Conservation (phyloP, 1,284 basidiomycete species). For the Farysia itapuensis region DNA sequence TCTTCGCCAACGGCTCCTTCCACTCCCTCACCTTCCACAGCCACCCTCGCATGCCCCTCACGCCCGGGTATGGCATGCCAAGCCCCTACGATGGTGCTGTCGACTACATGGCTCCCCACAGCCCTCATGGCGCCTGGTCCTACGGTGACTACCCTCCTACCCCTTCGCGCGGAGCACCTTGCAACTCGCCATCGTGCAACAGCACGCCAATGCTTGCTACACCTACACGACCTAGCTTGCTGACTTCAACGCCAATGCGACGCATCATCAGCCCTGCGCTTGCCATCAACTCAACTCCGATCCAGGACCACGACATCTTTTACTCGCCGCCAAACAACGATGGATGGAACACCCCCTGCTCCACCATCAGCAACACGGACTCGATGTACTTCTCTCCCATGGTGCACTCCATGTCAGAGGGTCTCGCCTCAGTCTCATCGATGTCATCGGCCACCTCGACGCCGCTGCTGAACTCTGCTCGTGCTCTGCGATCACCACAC, state of each 20-base stretch:
- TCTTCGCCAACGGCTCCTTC: slow-evolving; percentile 38
- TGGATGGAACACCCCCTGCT: slow-evolving; percentile 31
- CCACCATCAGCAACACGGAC: slow-evolving; percentile 32
- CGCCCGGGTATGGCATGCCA: slow-evolving; percentile 25
- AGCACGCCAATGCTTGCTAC: slow-evolving; percentile 29
- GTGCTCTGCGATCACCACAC: slow-evolving; percentile 28
- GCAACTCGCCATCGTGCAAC: slow-evolving; percentile 21
- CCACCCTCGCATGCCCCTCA: slow-evolving; percentile 30
- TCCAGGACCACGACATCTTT: slow-evolving; percentile 38
- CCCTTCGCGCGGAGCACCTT: slow-evolving; percentile 26
- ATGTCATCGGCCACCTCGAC: slow-evolving; percentile 35
- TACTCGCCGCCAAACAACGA: slow-evolving; percentile 33
- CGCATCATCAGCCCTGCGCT: slow-evolving; percentile 40
- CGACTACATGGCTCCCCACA: slow-evolving; percentile 30
- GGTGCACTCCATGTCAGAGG: slow-evolving; percentile 31
- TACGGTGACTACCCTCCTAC: slow-evolving; percentile 38
- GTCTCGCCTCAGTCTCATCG: slow-evolving; percentile 14
- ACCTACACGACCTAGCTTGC: slow-evolving; percentile 19
- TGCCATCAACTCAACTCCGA: slow-evolving; percentile 34
- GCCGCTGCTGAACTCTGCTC: slow-evolving; percentile 26
- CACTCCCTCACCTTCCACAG: slow-evolving; percentile 44
- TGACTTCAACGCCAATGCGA: slow-evolving; percentile 35
- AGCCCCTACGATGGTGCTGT: slow-evolving; percentile 16
- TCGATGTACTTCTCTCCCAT: slow-evolving; percentile 34
- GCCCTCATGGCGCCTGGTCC: slow-evolving; percentile 37